phyloP scores from a whole-genome alignment of 306 rosid species.

The Betula pendula region DNA sequence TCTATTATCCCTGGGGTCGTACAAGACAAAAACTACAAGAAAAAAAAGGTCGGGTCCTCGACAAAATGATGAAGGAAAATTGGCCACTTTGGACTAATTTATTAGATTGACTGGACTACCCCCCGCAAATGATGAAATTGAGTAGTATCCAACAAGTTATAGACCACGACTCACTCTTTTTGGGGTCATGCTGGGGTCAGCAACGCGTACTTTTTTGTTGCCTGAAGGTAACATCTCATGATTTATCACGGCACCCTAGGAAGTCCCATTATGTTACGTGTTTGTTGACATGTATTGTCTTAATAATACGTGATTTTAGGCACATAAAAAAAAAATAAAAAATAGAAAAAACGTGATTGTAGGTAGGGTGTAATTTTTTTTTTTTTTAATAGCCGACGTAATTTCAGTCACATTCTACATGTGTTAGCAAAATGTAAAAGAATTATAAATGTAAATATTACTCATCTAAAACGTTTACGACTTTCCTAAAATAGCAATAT shows the following conservation, averaged over 20 bases:
- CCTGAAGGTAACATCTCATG: background rate
- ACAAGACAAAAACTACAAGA: background rate
- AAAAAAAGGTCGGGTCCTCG: background rate
- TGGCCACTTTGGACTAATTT: conserved; percentile 33
- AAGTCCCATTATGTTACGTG: background rate
- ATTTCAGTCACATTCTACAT: too few species aligned
- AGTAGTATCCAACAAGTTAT: conserved; percentile 9
- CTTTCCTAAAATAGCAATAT: too few species aligned
- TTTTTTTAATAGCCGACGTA: too few species aligned
- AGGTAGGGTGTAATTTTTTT: too few species aligned
- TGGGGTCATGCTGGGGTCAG: conserved; percentile 11
- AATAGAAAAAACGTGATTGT: too few species aligned
- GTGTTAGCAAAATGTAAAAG: too few species aligned
- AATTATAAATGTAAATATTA: too few species aligned
- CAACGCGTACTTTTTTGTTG: background rate
- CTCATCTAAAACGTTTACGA: too few species aligned
- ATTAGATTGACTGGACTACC: conserved; percentile 44
- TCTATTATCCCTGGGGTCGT: background rate
- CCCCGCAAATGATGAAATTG: conserved; percentile 35
- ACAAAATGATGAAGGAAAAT: conserved; percentile 24
- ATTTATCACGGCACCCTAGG: background rate
- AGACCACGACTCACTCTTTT: background rate
- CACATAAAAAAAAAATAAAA: too few species aligned
- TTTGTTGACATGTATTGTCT: too few species aligned
- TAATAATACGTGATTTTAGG: too few species aligned